phyloP scores from a whole-genome alignment of 148 eudicot species.

The Rhododendron ferrugineum region DNA sequence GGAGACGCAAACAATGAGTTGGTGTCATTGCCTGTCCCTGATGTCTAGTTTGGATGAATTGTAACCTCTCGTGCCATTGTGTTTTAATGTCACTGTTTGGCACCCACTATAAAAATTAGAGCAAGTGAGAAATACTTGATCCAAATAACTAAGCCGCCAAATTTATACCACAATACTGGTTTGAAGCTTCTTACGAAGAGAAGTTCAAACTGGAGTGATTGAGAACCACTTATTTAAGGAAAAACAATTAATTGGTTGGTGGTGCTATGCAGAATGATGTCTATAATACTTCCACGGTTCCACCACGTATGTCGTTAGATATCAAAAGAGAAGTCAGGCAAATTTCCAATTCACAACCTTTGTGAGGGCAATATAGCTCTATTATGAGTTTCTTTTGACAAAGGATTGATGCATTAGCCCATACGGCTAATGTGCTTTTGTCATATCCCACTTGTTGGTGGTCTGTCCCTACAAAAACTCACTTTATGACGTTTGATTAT shows the following conservation, averaged over 20 bases:
- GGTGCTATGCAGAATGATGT: background rate
- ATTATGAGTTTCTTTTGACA: background rate
- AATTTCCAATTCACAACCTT: background rate
- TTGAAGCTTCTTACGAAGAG: background rate
- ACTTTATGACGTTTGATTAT: background rate
- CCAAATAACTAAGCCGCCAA: background rate
- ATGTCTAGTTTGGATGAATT: background rate
- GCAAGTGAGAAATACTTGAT: background rate
- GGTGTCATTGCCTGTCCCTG: background rate
- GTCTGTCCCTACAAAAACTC: background rate
- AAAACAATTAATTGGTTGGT: background rate
- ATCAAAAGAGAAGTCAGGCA: background rate
- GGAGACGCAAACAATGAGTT: background rate
- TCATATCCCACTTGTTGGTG: background rate
- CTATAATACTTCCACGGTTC: background rate
- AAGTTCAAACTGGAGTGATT: background rate
- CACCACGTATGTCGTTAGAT: background rate
- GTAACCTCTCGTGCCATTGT: background rate
- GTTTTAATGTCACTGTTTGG: background rate
- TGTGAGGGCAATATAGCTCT: background rate
- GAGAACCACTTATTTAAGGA: background rate
- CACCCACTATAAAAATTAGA: background rate
- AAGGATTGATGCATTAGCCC: background rate
- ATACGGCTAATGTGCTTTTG: background rate
- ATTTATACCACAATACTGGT: background rate